Percentiles rank a stretch among this genome's conserved stretches.
Conservation (phyloP, 2,329 filamentous ascomycete genomes). For the Venturia effusa region DNA sequence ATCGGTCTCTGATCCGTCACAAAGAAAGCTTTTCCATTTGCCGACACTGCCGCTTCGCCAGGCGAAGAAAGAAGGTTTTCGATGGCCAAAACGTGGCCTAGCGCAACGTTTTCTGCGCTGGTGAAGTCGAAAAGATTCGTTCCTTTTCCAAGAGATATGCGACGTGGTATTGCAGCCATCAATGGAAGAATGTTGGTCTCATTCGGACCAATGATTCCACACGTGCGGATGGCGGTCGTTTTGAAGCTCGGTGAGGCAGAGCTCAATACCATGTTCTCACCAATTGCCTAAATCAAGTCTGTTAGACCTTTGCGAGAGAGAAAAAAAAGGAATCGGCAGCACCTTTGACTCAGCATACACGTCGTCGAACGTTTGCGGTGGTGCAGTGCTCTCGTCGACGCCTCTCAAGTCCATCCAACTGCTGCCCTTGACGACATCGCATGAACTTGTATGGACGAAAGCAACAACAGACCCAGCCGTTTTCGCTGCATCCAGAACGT, state of each 20-base stretch:
- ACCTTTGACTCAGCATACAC: background rate
- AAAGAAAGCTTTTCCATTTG: conserved; percentile 72
- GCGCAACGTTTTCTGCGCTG: conserved; percentile 57
- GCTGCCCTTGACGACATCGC: conserved; percentile 1
- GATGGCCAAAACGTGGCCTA: conserved; percentile 75
- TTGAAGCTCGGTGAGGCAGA: conserved; percentile 59
- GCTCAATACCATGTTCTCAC: conserved; percentile 68
- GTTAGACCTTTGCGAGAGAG: background rate
- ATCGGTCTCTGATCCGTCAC: conserved; percentile 54
- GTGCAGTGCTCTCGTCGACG: background rate
- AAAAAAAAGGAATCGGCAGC: background rate
- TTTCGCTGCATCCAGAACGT: conserved; percentile 64
- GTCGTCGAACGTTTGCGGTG: background rate
- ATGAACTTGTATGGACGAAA: conserved; percentile 71
- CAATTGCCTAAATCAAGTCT: conserved; percentile 24
- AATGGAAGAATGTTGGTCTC: conserved; percentile 67
- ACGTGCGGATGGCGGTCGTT: conserved; percentile 73
- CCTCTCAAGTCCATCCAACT: background rate
- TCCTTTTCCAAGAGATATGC: background rate
- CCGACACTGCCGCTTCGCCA: conserved; percentile 33
- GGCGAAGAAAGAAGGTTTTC: conserved; percentile 50
- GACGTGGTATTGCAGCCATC: conserved; percentile 31
- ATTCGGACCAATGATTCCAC: conserved; percentile 83
- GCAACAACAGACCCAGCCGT: conserved; percentile 56
- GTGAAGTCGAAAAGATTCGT: conserved; percentile 53